A percentile compares a stretch with the other conserved stretches of the same genome.
These are phyloP conservation scores for Amanita rubescens DNA, from an alignment of 768 basidiomycete genomes.

Conservation along the genomic window DNA sequence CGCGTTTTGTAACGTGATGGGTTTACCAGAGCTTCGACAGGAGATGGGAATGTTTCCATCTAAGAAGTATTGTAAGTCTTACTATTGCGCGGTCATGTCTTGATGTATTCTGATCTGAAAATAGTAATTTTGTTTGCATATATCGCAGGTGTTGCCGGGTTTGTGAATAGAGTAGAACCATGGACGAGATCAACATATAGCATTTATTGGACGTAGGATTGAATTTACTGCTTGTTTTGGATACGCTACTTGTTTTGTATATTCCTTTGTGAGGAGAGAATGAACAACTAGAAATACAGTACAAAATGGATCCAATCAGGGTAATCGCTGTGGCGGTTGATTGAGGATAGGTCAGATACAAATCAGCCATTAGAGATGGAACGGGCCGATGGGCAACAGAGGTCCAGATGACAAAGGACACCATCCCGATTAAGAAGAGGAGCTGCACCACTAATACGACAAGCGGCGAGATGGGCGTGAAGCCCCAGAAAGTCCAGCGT, in stretches of 20 bases:
- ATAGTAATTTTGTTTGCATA: not conserved
- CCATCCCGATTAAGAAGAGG: not conserved
- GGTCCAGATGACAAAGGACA: not conserved
- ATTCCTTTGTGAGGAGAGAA: too few species aligned
- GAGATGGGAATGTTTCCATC: slow-evolving; percentile 51
- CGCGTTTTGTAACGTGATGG: slow-evolving; percentile 93
- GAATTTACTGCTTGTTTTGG: too few species aligned
- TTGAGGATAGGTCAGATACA: not conserved
- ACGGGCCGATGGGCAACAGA: not conserved
- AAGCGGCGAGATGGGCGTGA: not conserved
- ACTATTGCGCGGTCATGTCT: not conserved
- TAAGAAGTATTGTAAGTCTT: slow-evolving; percentile 41
- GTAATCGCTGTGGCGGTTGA: not conserved
- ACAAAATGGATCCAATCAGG: not conserved
- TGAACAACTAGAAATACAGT: too few species aligned
- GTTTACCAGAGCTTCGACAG: slow-evolving; percentile 59
- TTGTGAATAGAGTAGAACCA: not conserved
- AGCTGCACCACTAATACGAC: not conserved
- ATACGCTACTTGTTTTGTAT: too few species aligned
- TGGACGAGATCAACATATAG: slow-evolving; percentile 2
- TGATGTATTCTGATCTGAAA: not conserved
- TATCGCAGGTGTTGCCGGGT: not conserved
- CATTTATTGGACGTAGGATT: not conserved
- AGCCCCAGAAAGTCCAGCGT: too few species aligned
- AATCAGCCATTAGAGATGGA: not conserved